phyloP scores from a whole-genome alignment of 345 rosid genomes.

The Fremontodendron californicum region DNA sequence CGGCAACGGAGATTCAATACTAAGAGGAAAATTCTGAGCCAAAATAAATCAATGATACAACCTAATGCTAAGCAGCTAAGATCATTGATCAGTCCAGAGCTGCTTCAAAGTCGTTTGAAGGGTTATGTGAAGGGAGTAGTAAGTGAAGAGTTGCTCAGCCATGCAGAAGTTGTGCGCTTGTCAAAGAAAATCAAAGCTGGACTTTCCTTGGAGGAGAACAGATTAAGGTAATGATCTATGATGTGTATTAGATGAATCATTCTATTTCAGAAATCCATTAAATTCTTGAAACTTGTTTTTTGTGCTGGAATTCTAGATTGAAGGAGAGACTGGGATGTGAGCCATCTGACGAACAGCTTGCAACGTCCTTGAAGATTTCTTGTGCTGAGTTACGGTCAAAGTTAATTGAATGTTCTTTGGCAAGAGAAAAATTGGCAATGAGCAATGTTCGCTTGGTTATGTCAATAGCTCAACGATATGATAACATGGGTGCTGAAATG shows the following conservation, averaged over 20 bases:
- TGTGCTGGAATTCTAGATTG: background rate
- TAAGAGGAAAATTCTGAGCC: conserved; percentile 42
- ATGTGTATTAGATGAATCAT: background rate
- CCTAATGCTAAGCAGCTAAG: conserved; percentile 38
- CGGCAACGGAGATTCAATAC: conserved; percentile 64
- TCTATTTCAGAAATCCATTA: background rate
- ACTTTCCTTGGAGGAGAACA: conserved; percentile 71
- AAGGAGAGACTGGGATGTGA: conserved; percentile 70
- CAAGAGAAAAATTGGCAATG: conserved; percentile 93
- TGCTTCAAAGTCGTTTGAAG: conserved; percentile 50
- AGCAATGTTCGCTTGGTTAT: conserved; percentile 93
- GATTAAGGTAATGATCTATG: conserved; percentile 50
- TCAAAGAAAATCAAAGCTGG: conserved; percentile 76
- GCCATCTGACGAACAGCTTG: conserved; percentile 85
- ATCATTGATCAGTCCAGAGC: conserved; percentile 47
- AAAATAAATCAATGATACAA: conserved; percentile 29
- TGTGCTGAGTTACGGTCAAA: conserved; percentile 65
- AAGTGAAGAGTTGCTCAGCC: conserved; percentile 72
- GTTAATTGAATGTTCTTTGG: conserved; percentile 67
- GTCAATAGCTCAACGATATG: conserved; percentile 90
- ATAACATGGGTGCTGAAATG: conserved; percentile 91
- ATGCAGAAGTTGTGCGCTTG: conserved; percentile 71
- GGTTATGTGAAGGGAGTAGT: conserved; percentile 82
- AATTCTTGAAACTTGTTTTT: background rate
- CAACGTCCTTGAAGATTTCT: conserved; percentile 71